Percentiles rank a stretch among this genome's conserved stretches.
Evolutionary conservation across 2,329 filamentous ascomycete species (phyloP).

Genomic region (Colletotrichum neosansevieriae): DNA sequence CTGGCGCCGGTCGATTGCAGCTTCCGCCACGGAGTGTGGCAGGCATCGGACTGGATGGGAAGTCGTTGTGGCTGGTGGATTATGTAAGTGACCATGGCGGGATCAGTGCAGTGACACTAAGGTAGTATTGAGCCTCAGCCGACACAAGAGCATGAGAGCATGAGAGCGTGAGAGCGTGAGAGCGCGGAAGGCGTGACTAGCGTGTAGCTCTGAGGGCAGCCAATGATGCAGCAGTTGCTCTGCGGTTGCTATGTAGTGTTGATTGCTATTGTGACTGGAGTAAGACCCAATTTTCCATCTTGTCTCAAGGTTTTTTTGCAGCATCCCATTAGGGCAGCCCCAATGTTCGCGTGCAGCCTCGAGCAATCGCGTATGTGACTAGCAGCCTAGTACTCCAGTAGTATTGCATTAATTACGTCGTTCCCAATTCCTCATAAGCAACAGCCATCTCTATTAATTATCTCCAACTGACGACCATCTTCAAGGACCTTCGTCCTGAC

Average conservation of each 20-base stretch:
- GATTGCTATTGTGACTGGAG: conserved; percentile 47
- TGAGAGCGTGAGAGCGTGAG: not conserved
- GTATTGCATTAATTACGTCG: conserved; percentile 1
- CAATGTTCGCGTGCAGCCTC: conserved; percentile 31
- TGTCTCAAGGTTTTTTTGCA: conserved; percentile 31
- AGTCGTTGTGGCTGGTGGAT: too few relatives aligned
- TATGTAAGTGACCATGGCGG: too few relatives aligned
- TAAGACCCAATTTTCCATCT: conserved; percentile 17
- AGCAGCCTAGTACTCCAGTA: too few relatives aligned
- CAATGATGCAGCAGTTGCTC: conserved; percentile 66
- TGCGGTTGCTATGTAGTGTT: conserved; percentile 69
- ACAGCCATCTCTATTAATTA: conserved; percentile 15
- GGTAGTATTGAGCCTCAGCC: conserved; percentile 5
- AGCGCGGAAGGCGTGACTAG: conserved; percentile 21
- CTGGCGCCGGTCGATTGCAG: not conserved
- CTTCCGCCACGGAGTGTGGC: conserved; percentile 21
- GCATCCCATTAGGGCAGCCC: conserved; percentile 2
- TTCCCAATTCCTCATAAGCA: conserved; percentile 27
- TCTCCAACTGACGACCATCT: conserved; percentile 7
- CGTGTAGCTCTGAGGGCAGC: conserved; percentile 41
- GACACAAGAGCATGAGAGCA: conserved; percentile 10
- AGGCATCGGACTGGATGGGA: too few relatives aligned
- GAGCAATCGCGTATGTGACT: conserved; percentile 33
- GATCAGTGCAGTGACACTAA: too few relatives aligned
- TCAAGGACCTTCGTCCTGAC: not conserved